Evolutionary conservation across 2,329 filamentous ascomycete genomes (phyloP), one percentile per base, ranked within the genome.

Genomic region (Clarireedia monteithiana): DNA sequence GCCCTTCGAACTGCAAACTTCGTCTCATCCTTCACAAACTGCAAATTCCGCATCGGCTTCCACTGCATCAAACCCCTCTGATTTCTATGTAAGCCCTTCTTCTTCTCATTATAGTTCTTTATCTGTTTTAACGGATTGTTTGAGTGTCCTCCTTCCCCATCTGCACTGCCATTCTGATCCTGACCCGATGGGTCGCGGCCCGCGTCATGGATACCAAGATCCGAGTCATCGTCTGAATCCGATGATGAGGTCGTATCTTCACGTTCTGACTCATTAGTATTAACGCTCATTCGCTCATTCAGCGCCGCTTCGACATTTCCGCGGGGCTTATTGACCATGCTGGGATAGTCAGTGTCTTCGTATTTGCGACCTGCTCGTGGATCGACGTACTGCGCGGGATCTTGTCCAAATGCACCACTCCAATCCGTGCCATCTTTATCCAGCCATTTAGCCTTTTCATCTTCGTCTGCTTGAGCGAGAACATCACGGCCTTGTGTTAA

Each of bases 61-160:
- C 91, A 97, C 71, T 97, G 92, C 89, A 96, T 95, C 68, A 96
- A 66, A 0, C 92, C 92, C 10, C 91, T 80, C 64, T 96, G 91
- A 73, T 91, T 90, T 0, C 91, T 82, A 69, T 91, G 86, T 68
- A 96, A 77, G 47, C 88, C 84, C 60, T 86, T 83, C 67, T 85
- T 89, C 60, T 83, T 79, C 56, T 77, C 76, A 64, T 83, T 84
- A 68, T 86, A 83, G 23, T 85, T 79, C 68, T 84, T 84, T 67
- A 79, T 76, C 62, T 78, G 74, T 62, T 75, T 75, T 58, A 82
- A 71, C 0, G 81, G 82, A 61, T 82, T 82, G 64, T 74, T 78
- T 64, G 57, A 47, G 27, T 63, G 60, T 3, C 27, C 27, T 9
- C 27, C 27, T 30, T 30, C 27, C 1, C 27, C 27, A 12, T 55